Conservation (phyloP, 768 basidiomycete genomes). For the Mycena epipterygia region DNA sequence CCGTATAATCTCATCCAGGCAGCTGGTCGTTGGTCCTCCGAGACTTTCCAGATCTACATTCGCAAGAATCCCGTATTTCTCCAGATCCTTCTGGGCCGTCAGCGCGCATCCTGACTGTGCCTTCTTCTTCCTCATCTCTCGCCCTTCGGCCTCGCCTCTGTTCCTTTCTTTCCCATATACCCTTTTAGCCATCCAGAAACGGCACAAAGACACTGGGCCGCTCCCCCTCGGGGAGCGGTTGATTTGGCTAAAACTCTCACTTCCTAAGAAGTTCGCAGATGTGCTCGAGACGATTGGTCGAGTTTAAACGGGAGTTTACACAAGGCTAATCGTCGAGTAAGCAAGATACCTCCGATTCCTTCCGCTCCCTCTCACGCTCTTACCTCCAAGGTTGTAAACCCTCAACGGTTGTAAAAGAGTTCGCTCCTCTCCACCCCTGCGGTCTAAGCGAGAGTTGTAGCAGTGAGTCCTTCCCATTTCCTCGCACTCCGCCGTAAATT, state of each 20-base stretch:
- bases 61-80: neutral
- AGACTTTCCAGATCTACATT: neutral
- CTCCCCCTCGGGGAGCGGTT: no score
- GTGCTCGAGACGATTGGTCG: no score
- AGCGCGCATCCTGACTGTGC: no score
- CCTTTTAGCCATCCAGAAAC: no score
- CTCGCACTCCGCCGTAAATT: neutral
- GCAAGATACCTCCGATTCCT: constrained; percentile 14
- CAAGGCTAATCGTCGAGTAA: constrained; percentile 18
- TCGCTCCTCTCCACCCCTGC: constrained; percentile 9
- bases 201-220: no score
- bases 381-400: constrained; percentile 10
- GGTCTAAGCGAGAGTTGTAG: constrained; percentile 14
- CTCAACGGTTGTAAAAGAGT: constrained; percentile 17
- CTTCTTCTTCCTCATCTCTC: no score
- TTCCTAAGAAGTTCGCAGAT: no score
- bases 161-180: no score
- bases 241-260: no score
- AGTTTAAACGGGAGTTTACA: constrained; percentile 13
- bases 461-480: constrained; percentile 1
- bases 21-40: neutral
- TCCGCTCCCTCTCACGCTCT: neutral
- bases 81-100: no score
- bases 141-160: no score
- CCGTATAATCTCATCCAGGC: neutral